Evolutionary conservation across 805 yeast species (phyloP).

Genomic region (Kodamaea sagamina): DNA sequence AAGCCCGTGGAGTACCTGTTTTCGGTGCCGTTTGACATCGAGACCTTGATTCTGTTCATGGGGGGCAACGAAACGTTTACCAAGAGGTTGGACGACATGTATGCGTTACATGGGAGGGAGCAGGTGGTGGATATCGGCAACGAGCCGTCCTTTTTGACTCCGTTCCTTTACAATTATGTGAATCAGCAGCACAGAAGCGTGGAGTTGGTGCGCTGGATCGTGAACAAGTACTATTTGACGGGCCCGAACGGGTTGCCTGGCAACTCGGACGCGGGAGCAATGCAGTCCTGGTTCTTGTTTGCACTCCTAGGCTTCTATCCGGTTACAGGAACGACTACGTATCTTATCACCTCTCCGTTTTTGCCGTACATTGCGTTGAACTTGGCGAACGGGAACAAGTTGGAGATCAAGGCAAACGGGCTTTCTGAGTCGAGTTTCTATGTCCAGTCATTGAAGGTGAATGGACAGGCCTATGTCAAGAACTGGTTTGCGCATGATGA

Average conservation of each 20-base stretch:
- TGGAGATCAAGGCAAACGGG: constrained; percentile 25
- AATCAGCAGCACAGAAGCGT: constrained; percentile 29
- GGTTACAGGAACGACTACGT: constrained; percentile 36
- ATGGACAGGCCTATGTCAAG: constrained; percentile 27
- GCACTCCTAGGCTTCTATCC: constrained; percentile 37
- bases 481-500: constrained; percentile 36
- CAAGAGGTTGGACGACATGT: constrained; percentile 37
- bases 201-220: constrained; percentile 30
- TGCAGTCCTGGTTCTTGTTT: constrained; percentile 40
- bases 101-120: constrained; percentile 26
- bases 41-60: constrained; percentile 24
- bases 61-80: constrained; percentile 29
- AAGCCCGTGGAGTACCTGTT: constrained; percentile 37
- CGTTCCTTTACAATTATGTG: constrained; percentile 34
- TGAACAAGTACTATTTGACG: constrained; percentile 25
- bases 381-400: constrained; percentile 25
- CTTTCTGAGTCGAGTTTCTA: constrained; percentile 25
- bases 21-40: constrained; percentile 37
- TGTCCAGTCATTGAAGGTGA: constrained; percentile 30
- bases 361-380: constrained; percentile 23
- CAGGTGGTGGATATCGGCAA: constrained; percentile 36
- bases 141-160: constrained; percentile 40
- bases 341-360: constrained; percentile 34
- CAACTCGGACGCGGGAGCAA: constrained; percentile 41
- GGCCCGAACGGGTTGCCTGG: constrained; percentile 38